Percentiles rank a stretch among this genome's conserved stretches.
phyloP scores from a whole-genome alignment of 179 eudicot genomes.

The Beta corolliflora region DNA sequence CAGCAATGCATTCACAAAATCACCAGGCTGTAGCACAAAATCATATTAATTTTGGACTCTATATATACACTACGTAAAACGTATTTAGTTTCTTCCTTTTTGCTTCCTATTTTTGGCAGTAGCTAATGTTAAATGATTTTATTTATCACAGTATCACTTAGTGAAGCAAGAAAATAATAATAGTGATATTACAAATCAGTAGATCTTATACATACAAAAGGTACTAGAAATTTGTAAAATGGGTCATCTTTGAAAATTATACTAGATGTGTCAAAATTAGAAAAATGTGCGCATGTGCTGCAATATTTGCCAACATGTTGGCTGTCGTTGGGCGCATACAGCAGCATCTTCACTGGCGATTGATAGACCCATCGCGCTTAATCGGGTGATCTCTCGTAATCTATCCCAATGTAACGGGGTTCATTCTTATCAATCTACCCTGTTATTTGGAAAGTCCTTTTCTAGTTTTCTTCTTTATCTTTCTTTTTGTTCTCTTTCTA shows the following conservation, averaged over 20 bases:
- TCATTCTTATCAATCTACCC: too few relatives aligned
- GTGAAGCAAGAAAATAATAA: neutral
- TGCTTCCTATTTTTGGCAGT: neutral
- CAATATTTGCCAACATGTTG: slow-evolving; percentile 2
- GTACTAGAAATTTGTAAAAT: neutral
- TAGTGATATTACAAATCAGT: neutral
- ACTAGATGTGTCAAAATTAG: neutral
- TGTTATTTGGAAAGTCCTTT: too few relatives aligned
- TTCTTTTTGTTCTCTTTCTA: too few relatives aligned
- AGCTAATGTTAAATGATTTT: neutral
- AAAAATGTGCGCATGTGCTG: neutral
- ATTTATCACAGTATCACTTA: neutral
- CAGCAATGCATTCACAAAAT: neutral
- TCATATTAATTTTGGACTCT: neutral
- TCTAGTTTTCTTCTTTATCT: too few relatives aligned
- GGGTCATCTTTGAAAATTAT: neutral
- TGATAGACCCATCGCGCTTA: neutral
- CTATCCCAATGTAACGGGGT: neutral
- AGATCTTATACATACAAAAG: neutral
- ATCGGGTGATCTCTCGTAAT: neutral
- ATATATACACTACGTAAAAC: neutral
- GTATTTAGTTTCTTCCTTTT: neutral
- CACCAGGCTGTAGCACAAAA: neutral
- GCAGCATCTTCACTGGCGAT: neutral
- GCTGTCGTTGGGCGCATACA: neutral